Conservation (phyloP, 2,329 filamentous ascomycete genomes). For the Triangularia verruculosa region DNA sequence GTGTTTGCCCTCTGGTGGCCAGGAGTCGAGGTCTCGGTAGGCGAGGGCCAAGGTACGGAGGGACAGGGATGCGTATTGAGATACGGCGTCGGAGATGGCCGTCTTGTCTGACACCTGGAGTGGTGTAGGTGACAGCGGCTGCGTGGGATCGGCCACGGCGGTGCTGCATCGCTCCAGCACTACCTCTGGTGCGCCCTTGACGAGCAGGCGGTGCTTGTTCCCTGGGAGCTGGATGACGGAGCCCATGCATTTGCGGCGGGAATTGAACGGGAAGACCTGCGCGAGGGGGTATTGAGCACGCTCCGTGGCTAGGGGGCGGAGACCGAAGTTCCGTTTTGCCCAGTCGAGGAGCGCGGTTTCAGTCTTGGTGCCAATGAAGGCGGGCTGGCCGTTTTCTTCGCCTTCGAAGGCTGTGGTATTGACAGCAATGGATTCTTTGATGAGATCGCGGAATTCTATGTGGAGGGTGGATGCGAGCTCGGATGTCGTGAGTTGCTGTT, state of each 20-base stretch:
- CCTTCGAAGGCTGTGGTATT: conserved; percentile 56
- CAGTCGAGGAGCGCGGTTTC: conserved; percentile 53
- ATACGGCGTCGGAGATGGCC: conserved; percentile 55
- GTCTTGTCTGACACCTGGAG: conserved; percentile 51
- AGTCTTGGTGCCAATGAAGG: conserved; percentile 53
- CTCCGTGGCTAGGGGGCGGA: conserved; percentile 52
- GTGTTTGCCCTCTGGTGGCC: conserved; percentile 56
- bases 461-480: conserved; percentile 24
- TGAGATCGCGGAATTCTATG: conserved; percentile 17
- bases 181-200: conserved; percentile 59
- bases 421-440: conserved; percentile 34
- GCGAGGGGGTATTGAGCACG: conserved; percentile 44
- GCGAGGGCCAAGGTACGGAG: conserved; percentile 73
- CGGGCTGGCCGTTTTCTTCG: conserved; percentile 34
- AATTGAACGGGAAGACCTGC: conserved; percentile 54
- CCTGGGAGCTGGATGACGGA: conserved; percentile 47
- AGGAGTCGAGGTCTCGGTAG: conserved; percentile 65
- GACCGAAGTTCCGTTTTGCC: conserved; percentile 58
- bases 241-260: conserved; percentile 55
- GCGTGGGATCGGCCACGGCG: conserved; percentile 47
- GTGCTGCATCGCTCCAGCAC: conserved; percentile 45
- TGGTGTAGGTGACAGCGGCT: conserved; percentile 47
- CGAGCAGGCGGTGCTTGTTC: conserved; percentile 48
- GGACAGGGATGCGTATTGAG: conserved; percentile 62
- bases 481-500: conserved; percentile 28